Evolutionary conservation across 257 asterid genomes (phyloP), one percentile per base, ranked within the genome.

Genomic region (Coffea canephora): DNA sequence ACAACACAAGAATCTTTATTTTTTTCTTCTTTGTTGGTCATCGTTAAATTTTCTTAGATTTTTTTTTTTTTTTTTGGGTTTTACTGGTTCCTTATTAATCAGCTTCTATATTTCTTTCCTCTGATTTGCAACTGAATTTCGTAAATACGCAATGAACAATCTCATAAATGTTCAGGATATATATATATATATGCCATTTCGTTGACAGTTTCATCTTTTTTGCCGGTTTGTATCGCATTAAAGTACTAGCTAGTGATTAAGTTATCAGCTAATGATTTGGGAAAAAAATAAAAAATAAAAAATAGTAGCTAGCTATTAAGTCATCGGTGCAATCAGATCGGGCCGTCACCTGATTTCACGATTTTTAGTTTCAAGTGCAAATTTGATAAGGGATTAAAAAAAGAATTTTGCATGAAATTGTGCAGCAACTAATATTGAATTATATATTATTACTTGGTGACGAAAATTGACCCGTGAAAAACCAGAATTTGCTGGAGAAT

Each of bases 401-500:
- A 39, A 39, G 4, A 59, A 57, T 23, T 5, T 62, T 62, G 36
- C 15, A 23, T 62, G 68, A 27, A 64, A n/a, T 8, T 0, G 10
- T 23, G n/a, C 34, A 61, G 19, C 27, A 27, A 11, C 39, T 64
- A 25, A 64, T 19, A n/a, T 39, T 39, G 43, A 34, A 14, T 31
- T 67, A 10, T 65, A 3, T 27, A 25, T 62, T 0, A 50, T 49
- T 62, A 6, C 34, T 5, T n/a, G 31, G 9, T 27, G 6, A 11
- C 31, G 15, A 25, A 36, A 75, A n/a, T 50, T 62, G 15, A 0
- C 23, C 14, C 15, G 15, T 48, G 52, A 48, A 48, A 57, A 61
- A 61, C 67, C 88, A 89, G 92, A 78, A 73, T 52, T 81, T 11
- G 90, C 88, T 0, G 94, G 93, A 34, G 85, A 80, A 77, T 11